Conservation (phyloP, 176 grass and related monocot genomes). For the Carex pumila region DNA sequence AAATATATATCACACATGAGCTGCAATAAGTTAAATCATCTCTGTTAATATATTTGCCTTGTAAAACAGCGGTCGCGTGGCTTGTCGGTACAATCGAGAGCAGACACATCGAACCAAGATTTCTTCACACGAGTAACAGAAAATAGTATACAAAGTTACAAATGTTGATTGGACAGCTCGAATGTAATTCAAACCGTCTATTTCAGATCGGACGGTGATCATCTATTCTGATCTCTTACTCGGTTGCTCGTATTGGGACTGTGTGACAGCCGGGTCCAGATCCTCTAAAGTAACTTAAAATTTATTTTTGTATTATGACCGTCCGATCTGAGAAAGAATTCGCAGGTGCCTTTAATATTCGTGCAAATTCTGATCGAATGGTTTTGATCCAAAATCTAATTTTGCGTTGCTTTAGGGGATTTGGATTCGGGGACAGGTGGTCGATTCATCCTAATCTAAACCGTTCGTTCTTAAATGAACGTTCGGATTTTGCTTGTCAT, state of each 20-base stretch:
- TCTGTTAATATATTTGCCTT: too few relatives aligned
- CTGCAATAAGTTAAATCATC: too few relatives aligned
- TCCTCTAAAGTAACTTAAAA: too few relatives aligned
- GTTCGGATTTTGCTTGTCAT: not conserved
- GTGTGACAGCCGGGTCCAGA: not conserved
- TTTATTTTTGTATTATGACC: too few relatives aligned
- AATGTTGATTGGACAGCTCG: not conserved
- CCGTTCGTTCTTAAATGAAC: not conserved
- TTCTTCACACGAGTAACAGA: not conserved
- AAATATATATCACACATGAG: too few relatives aligned
- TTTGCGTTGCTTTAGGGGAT: too few relatives aligned
- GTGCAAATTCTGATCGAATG: too few relatives aligned
- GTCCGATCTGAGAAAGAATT: too few relatives aligned
- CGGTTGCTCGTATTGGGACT: not conserved
- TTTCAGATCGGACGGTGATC: not conserved
- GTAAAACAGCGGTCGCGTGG: too few relatives aligned
- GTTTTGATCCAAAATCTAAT: too few relatives aligned
- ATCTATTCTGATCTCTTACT: not conserved
- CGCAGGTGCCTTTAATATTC: too few relatives aligned
- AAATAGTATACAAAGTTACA: not conserved
- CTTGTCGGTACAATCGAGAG: not conserved
- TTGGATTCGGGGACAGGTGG: not conserved
- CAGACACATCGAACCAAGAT: not conserved
- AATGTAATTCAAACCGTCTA: not conserved
- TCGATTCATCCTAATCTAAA: not conserved